Percentiles rank a stretch among this genome's conserved stretches.
Evolutionary conservation across 1,284 basidiomycete species (phyloP).

Genomic region (Microbotryum saponariae): DNA sequence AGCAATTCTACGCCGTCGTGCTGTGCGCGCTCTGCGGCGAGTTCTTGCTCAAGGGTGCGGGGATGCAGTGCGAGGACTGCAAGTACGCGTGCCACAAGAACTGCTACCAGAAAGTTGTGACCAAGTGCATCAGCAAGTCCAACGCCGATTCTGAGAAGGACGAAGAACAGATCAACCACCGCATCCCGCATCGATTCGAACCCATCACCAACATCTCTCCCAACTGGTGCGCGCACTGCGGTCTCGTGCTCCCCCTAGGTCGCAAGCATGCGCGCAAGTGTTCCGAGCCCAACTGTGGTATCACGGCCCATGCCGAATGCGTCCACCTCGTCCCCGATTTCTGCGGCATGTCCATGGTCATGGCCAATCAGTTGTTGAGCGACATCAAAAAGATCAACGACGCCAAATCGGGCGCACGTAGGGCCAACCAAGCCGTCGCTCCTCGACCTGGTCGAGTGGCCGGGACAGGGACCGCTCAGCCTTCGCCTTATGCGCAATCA

Average conservation of each 20-base stretch:
- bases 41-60: constrained; percentile 91
- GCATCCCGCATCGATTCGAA: constrained; percentile 97
- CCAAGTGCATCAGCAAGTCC: constrained; percentile 97
- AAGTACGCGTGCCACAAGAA: constrained; percentile 98
- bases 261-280: constrained; percentile 95
- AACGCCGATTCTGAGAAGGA: constrained; percentile 82
- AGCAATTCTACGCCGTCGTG: constrained; percentile 92
- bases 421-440: constrained; percentile 27
- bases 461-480: neutral
- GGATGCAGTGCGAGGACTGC: constrained; percentile 99
- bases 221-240: constrained; percentile 99
- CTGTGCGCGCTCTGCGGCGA: constrained; percentile 97
- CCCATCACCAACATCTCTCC: constrained; percentile 94
- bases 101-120: constrained; percentile 97
- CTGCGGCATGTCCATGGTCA: constrained; percentile 99
- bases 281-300: constrained; percentile 71
- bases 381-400: constrained; percentile 67
- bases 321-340: constrained; percentile 98
- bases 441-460: neutral
- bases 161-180: constrained; percentile 98
- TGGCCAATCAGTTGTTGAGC: constrained; percentile 84
- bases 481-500: constrained; percentile 24
- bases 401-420: constrained; percentile 19
- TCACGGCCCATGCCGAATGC: constrained; percentile 96
- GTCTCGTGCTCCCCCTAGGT: constrained; percentile 93